phyloP scores from a whole-genome alignment of 345 rosid genomes.

The Combretum micranthum region DNA sequence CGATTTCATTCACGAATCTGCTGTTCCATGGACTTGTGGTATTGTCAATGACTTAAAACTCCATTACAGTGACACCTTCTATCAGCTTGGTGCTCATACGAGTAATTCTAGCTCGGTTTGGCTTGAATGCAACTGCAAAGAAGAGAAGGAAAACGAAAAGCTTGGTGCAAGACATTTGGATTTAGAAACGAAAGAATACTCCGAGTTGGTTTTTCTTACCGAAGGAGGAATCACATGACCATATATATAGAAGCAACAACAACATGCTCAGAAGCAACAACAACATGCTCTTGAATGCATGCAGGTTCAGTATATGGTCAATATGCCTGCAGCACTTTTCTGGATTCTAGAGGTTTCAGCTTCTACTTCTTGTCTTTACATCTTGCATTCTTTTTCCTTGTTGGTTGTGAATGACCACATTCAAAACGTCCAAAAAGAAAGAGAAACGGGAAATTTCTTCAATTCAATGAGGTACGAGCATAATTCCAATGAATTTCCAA shows the following conservation, averaged over 20 bases:
- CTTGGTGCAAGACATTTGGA: slow-evolving; percentile 2
- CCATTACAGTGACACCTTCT: background rate
- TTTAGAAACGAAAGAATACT: background rate
- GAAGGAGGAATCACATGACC: background rate
- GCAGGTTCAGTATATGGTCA: too few relatives aligned
- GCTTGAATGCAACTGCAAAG: slow-evolving; percentile 3
- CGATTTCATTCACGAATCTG: slow-evolving; percentile 10
- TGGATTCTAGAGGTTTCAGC: too few relatives aligned
- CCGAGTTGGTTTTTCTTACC: background rate
- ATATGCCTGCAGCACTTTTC: background rate
- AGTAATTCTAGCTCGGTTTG: background rate
- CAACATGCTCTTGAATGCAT: background rate
- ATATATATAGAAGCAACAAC: background rate
- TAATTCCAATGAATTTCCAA: too few relatives aligned
- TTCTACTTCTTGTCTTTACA: too few relatives aligned
- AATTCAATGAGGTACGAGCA: too few relatives aligned
- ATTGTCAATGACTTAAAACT: background rate
- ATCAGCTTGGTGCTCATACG: too few relatives aligned
- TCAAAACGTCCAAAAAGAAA: too few relatives aligned
- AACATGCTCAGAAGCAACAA: background rate
- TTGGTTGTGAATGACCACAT: too few relatives aligned
- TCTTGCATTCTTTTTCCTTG: too few relatives aligned
- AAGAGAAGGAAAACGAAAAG: slow-evolving; percentile 3
- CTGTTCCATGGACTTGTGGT: background rate
- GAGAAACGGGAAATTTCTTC: too few relatives aligned